phyloP scores from a whole-genome alignment of 176 grass and related monocot genomes.

The Aegilops tauschii region DNA sequence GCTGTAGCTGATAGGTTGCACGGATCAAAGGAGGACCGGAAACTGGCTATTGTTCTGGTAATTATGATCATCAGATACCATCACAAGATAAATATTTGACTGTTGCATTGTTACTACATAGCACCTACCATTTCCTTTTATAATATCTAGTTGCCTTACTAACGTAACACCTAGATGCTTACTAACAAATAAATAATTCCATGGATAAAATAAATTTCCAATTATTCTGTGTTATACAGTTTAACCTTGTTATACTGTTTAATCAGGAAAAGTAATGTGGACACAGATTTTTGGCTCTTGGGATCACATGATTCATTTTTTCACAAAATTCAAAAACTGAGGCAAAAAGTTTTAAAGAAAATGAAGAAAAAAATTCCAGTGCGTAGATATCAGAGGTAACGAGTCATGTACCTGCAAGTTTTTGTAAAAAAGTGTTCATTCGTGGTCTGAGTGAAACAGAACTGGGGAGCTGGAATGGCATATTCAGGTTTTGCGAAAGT shows the following conservation, averaged over 20 bases:
- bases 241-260: not conserved
- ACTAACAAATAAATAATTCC: not conserved
- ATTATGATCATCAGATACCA: conserved; percentile 1
- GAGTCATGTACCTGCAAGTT: no score
- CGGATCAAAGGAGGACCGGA: conserved; percentile 84
- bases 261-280: not conserved
- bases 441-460: no score
- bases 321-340: no score
- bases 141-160: not conserved
- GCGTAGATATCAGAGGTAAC: no score
- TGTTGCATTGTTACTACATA: conserved; percentile 10
- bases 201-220: conserved; percentile 6
- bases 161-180: not conserved
- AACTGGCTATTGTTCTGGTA: conserved; percentile 94
- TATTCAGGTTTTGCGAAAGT: not conserved
- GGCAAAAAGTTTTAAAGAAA: no score
- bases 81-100: conserved; percentile 15
- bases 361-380: no score
- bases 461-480: no score
- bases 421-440: no score
- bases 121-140: not conserved
- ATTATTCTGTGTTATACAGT: not conserved
- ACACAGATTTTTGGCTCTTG: not conserved
- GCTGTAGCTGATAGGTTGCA: conserved; percentile 91
- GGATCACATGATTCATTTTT: not conserved